Evolutionary conservation across 2,329 filamentous ascomycete species (phyloP).

Genomic region (Acrodontium crateriforme): DNA sequence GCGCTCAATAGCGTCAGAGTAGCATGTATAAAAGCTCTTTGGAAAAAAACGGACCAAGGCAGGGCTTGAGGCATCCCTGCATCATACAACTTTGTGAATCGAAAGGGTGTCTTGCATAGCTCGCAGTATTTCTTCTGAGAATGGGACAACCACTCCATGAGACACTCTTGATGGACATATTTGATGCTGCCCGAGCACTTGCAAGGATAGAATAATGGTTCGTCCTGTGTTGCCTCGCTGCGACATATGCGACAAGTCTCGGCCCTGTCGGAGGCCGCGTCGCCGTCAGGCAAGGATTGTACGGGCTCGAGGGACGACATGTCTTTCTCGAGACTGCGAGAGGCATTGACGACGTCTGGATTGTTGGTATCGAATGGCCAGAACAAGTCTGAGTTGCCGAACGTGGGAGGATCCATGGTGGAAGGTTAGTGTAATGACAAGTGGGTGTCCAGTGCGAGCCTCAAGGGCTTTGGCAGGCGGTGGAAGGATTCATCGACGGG

Average conservation of each 20-base stretch:
- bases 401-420: no score
- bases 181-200: slow-evolving; percentile 99
- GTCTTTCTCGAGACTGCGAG: no score
- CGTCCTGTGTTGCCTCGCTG: slow-evolving; percentile 66
- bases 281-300: no score
- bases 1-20: slow-evolving; percentile 24
- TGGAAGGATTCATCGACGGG: no score
- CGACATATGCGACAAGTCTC: slow-evolving; percentile 97
- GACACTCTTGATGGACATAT: slow-evolving; percentile 90
- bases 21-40: slow-evolving; percentile 61
- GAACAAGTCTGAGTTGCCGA: no score
- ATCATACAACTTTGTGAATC: slow-evolving; percentile 95
- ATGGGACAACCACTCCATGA: slow-evolving; percentile 98
- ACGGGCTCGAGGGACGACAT: slow-evolving; percentile 1
- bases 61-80: slow-evolving; percentile 81
- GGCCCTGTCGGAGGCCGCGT: slow-evolving; percentile 9
- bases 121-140: slow-evolving; percentile 99
- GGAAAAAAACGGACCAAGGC: slow-evolving; percentile 66
- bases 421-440: no score
- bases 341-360: no score
- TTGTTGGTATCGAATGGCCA: no score
- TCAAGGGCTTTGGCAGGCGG: no score
- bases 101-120: slow-evolving; percentile 94
- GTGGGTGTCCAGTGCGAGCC: no score
- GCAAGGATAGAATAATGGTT: slow-evolving; percentile 93